Evolutionary conservation across 176 grass and related monocot species (phyloP), one percentile per base, ranked within the genome.

Genomic region (Oryza brachyantha): DNA sequence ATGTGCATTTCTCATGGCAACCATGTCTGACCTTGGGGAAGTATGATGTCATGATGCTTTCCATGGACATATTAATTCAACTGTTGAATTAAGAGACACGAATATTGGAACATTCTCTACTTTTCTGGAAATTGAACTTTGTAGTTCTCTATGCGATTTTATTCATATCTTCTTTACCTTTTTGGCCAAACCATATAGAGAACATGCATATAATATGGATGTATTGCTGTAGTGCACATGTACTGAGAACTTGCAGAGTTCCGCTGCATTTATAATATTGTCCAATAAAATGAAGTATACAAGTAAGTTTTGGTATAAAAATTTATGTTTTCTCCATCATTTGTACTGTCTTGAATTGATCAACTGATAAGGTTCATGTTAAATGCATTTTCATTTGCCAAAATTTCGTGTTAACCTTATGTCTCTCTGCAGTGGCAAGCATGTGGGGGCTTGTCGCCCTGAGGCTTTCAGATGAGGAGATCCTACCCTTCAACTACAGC

Each of bases 401-500:
- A 64, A 26, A 64, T 64, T 26, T 43, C 1, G 64, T 67, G 61
- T 61, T 79, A 66, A 88, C 52, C 25, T 41, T 13, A 38, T 64
- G 1, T 64, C 5, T 64, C 5, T 34, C 75, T 81, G 17, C 42
- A 97, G 94, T 28, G 67, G 89, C 94, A 66, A 97, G 91, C 77
- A 82, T 97, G 17, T 97, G 94, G 94, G 94, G 94, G 14, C 83
- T 97, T 64, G 62, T 93, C 79, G 91, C 91, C 78, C 77, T 97
- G 72, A 86, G 75, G 78, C 86, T 97, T 65, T 88, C 94, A 52
- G 91, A 97, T 62, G 94, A 93, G 24, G 94, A 91, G 91, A 88
- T 88, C 70, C 90, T 97, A 74, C 94, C 91, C 34, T 97, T 97
- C 75, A 85, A 97, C 68, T 97, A 97, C 66, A 74, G 80, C 70